Base-by-base conservation (phyloP, 164 flowering plant species). In the Kingdonia uniflora region DNA sequence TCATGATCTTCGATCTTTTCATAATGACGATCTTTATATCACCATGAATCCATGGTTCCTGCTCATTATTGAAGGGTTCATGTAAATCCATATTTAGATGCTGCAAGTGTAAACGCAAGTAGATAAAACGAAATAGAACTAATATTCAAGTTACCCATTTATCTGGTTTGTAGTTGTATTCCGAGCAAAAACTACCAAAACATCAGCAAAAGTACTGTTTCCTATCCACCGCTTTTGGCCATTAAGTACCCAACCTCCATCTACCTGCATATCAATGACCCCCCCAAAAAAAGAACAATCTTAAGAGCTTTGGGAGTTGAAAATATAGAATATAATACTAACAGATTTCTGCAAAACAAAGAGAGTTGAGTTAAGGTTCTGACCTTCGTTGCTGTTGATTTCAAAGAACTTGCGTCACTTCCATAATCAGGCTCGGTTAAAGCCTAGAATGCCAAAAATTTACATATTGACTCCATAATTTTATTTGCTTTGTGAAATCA, bases 191-290 rank as follows among this genome's bases (percentile, higher is more conserved):
- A 92, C 68, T 60, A 92, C 74, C 68, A 92, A 57, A 35, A 92
- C 41, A 70, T 92, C 99, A 11, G 97, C 95, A 76, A 92, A 92
- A n/a, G 97, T 88, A 64, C 95, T 81, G 57, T 92, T 92, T 50
- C 97, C 97, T 44, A 92, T 92, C 99, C 97, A 92, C 6, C 97
- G 91, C 59, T 92, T 92, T 67, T 88, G 95, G 49, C 99, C 97
- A 61, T 86, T 85, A 60, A 92, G 70, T 48, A 86, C 54, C 96
- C 97, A 92, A 54, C 99, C 99, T 59, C 97, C 95, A 42, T 72
- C 77, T 42, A 86, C 91, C 99, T 88, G 66, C 66, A 56, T 53
- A 53, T 45, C 57, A 65, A 68, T 24, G 37, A 35, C 44, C n/a
- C n/a, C n/a, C n/a, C n/a, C n/a, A 57, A 14, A 22, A 24, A 26